Percentiles rank a stretch among this genome's conserved stretches.
phyloP scores from a whole-genome alignment of 2,329 filamentous ascomycete species.

The Tolypocladium tropicale region DNA sequence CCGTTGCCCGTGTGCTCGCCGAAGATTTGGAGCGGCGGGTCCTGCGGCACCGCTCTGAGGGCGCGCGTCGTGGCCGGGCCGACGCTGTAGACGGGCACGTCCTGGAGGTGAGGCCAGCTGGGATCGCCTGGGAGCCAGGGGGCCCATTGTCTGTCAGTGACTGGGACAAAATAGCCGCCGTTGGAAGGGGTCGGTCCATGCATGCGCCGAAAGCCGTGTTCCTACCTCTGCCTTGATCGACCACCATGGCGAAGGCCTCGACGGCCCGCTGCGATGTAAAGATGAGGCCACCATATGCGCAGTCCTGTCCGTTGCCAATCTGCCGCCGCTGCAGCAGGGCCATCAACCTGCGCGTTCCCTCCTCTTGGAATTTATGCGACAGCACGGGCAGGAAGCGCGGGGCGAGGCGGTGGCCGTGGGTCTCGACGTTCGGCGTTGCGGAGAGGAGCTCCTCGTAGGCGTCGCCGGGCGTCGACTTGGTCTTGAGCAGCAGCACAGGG shows the following conservation, averaged over 20 bases:
- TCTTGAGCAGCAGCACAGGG: slow-evolving; percentile 66
- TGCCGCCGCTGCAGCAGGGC: slow-evolving; percentile 32
- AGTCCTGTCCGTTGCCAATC: slow-evolving; percentile 27
- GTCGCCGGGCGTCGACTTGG: slow-evolving; percentile 60
- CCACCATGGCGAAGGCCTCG: slow-evolving; percentile 59
- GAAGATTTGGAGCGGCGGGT: slow-evolving; percentile 50
- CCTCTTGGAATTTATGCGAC: slow-evolving; percentile 56
- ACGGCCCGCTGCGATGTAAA: slow-evolving; percentile 80
- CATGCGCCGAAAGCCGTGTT: neutral
- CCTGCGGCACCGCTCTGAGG: slow-evolving; percentile 43
- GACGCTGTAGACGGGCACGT: slow-evolving; percentile 63
- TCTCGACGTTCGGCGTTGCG: slow-evolving; percentile 8
- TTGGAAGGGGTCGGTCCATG: too few relatives aligned
- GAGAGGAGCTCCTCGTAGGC: slow-evolving; percentile 62
- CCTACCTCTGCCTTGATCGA: slow-evolving; percentile 39
- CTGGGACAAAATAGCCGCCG: too few relatives aligned
- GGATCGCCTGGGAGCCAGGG: slow-evolving; percentile 1
- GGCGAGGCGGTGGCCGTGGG: slow-evolving; percentile 35
- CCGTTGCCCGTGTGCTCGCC: slow-evolving; percentile 81
- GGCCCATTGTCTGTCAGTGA: neutral
- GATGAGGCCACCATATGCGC: slow-evolving; percentile 62
- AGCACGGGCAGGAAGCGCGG: slow-evolving; percentile 69
- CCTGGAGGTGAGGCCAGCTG: slow-evolving; percentile 41
- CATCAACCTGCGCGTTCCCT: slow-evolving; percentile 44
- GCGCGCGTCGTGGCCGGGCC: slow-evolving; percentile 73